Base-by-base conservation (phyloP, 108 stramenopile genomes). In the Discostella stelligeroides region DNA sequence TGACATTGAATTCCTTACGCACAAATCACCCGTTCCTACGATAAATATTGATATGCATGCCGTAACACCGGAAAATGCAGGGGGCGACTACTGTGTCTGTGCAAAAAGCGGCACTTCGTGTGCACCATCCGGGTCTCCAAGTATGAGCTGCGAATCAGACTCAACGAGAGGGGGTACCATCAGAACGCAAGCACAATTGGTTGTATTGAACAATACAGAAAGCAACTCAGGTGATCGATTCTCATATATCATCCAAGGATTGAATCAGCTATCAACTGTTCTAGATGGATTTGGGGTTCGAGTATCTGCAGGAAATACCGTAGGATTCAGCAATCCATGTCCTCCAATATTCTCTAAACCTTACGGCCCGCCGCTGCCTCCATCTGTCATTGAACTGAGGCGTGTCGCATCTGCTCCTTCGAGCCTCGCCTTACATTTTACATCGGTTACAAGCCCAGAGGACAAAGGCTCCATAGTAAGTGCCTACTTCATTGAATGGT, bases 401-500 rank as follows among this genome's bases (percentile, higher is more conserved):
- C 59, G 87, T 51, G 70, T 72, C 14, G 81, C 83, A n/a, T 77
- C 58, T 7, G 34, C 54, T 55, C 50, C 75, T 13, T 59, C 63
- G 2, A 58, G 53, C 13, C 60, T 89, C 23, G 50, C 60, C 7
- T 74, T 86, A 23, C 79, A 86, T 72, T 89, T 89, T 84, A 63
- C 72, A 17, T 56, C 57, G 6, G 81, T 80, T 14, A 14, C 29
- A n/a, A 64, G 70, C 40, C 73, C 72, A 20, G 55, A 82, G 15
- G 88, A 87, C 64, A 78, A 76, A 21, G 75, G 75, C 0, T 74
- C 88, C 1, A 29, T 54, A 49, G 84, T 88, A 4, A 54, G 69
- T 37, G 68, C 74, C 27, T 94, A 91, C 65, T 65, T 84, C 43
- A 57, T 94, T 13, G 93, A 94, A 70, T 94, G 90, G 89, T 68